These are phyloP conservation scores for Phytophthora idaei DNA, from an alignment of 352 stramenopile species.

Conservation along the genomic window DNA sequence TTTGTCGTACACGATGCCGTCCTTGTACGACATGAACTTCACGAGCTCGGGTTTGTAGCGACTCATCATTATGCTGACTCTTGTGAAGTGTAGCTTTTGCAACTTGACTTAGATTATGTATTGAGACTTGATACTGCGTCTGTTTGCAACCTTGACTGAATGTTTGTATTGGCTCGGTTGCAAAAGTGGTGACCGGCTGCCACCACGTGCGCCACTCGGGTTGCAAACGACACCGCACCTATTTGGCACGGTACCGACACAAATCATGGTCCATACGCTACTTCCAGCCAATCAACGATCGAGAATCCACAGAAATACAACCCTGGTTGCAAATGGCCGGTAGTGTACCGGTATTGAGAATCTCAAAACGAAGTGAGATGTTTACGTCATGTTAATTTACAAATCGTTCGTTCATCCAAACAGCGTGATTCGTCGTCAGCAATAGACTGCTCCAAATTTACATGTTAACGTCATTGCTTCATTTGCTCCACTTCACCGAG, in stretches of 20 bases:
- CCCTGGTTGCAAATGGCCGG: not conserved
- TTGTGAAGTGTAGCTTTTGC: not conserved
- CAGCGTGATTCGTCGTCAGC: constrained; percentile 1
- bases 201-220: no score
- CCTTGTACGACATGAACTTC: no score
- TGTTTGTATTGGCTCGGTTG: not conserved
- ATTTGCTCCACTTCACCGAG: not conserved
- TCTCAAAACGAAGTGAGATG: not conserved
- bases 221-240: no score
- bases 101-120: no score
- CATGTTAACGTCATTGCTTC: no score
- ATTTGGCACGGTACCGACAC: not conserved
- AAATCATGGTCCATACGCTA: not conserved
- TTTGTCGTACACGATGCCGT: no score
- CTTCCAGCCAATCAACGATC: not conserved
- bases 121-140: not conserved
- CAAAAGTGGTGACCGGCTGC: not conserved
- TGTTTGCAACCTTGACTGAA: not conserved
- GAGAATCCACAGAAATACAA: not conserved
- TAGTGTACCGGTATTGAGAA: not conserved
- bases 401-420: constrained; percentile 9
- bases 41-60: constrained; percentile 2
- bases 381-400: no score
- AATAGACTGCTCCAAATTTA: no score
- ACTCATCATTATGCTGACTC: not conserved